phyloP scores from a whole-genome alignment of 495 filamentous ascomycete genomes.

The Penicillium argentinense region DNA sequence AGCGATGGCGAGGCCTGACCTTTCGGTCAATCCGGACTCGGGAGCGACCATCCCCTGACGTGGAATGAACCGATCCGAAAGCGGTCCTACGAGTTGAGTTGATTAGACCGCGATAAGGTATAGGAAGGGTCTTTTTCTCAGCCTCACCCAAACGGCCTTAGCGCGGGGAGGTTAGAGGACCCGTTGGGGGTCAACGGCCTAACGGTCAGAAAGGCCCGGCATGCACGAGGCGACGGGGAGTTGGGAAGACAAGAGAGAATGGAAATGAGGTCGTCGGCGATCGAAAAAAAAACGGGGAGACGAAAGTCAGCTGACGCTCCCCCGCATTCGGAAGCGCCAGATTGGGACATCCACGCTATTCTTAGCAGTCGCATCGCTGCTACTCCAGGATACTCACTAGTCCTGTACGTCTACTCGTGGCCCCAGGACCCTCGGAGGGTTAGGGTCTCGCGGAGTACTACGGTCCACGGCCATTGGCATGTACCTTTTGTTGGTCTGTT shows the following conservation, averaged over 20 bases:
- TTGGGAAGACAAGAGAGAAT: conserved; percentile 1
- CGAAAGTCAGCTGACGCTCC: conserved; percentile 21
- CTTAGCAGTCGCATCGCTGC: no score
- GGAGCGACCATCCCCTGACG: conserved; percentile 24
- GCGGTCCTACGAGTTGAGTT: conserved; percentile 9
- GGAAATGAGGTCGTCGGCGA: conserved; percentile 2
- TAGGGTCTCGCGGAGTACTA: no score
- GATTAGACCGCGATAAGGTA: conserved; percentile 9
- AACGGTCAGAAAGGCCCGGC: conserved; percentile 6
- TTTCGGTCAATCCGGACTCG: conserved; percentile 27
- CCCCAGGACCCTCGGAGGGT: no score
- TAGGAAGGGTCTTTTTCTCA: conserved; percentile 19
- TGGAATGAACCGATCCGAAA: conserved; percentile 25
- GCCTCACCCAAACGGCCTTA: conserved; percentile 28
- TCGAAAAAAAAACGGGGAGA: conserved; percentile 12
- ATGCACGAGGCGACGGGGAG: not conserved
- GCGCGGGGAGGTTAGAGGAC: conserved; percentile 15
- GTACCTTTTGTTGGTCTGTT: no score
- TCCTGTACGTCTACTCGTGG: no score
- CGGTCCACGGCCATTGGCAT: no score
- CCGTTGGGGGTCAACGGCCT: conserved; percentile 26
- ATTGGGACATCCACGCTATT: conserved; percentile 1
- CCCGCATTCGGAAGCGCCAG: conserved; percentile 18
- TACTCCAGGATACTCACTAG: no score
- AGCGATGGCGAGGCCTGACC: conserved; percentile 21